These are phyloP conservation scores for Anaeromyces robustus DNA, from an alignment of 192 early-diverging fungal genomes.

Conservation along the genomic window DNA sequence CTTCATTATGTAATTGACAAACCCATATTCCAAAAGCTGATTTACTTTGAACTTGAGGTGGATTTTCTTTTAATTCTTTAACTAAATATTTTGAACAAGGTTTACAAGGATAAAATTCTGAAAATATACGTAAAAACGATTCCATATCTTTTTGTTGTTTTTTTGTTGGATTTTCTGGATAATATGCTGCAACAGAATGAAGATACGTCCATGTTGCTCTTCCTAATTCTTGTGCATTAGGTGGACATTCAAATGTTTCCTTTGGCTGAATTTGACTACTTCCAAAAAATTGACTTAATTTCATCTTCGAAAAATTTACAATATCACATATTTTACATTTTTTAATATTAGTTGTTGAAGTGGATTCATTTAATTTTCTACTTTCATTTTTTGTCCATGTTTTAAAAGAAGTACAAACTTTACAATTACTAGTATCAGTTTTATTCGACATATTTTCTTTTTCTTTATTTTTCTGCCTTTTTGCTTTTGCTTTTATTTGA, in stretches of 20 bases:
- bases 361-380: background rate
- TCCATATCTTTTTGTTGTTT: slow-evolving; percentile 62
- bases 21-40: slow-evolving; percentile 65
- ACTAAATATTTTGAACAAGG: slow-evolving; percentile 75
- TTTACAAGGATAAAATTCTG: slow-evolving; percentile 83
- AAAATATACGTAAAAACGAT: slow-evolving; percentile 53
- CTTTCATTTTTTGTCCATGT: background rate
- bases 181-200: slow-evolving; percentile 95
- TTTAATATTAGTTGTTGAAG: background rate
- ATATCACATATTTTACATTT: background rate
- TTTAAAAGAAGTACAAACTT: background rate
- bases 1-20: slow-evolving; percentile 89
- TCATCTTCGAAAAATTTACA: background rate
- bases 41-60: slow-evolving; percentile 58
- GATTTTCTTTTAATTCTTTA: slow-evolving; percentile 53
- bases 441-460: no score
- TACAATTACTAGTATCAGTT: background rate
- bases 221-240: slow-evolving; percentile 64
- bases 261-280: background rate
- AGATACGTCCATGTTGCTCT: slow-evolving; percentile 91
- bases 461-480: no score
- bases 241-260: background rate
- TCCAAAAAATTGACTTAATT: background rate
- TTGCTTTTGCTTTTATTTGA: no score
- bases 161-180: slow-evolving; percentile 59